Percentiles rank a stretch among this genome's conserved stretches.
These are phyloP conservation scores for Bocquillonia castaneifolia DNA, from an alignment of 441 rosid genomes.

Conservation along the genomic window DNA sequence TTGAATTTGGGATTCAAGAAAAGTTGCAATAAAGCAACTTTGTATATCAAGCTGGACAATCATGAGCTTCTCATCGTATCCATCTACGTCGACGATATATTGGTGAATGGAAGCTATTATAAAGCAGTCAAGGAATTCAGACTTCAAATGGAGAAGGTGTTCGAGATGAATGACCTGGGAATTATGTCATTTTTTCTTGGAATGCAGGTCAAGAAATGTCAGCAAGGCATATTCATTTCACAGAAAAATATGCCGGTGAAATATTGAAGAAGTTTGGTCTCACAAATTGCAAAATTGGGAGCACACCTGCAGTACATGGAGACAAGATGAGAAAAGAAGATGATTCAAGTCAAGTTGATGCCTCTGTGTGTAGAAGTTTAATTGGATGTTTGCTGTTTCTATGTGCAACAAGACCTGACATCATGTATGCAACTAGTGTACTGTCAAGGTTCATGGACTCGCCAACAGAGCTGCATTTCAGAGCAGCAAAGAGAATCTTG, in stretches of 20 bases:
- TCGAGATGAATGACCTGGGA: not conserved
- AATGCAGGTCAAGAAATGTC: not conserved
- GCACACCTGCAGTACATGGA: not conserved
- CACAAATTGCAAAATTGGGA: not conserved
- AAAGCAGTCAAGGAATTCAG: not conserved
- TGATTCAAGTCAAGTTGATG: not conserved
- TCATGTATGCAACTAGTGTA: not conserved
- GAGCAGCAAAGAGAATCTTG: not conserved
- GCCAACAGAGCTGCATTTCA: not conserved
- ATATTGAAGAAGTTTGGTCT: not conserved
- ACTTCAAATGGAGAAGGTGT: not conserved
- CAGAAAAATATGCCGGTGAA: not conserved
- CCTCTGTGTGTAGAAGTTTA: not conserved
- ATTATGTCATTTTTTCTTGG: not conserved
- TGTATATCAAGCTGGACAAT: not conserved
- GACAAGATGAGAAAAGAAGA: not conserved
- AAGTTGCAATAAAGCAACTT: not conserved
- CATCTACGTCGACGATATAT: not conserved
- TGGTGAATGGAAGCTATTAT: not conserved
- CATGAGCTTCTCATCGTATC: not conserved
- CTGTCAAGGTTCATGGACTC: not conserved
- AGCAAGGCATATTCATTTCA: not conserved
- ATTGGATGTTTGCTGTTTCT: not conserved
- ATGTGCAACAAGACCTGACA: not conserved
- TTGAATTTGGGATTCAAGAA: not conserved